Evolutionary conservation across 257 asterid genomes (phyloP), one percentile per base, ranked within the genome.

Genomic region (Handroanthus guayacan): DNA sequence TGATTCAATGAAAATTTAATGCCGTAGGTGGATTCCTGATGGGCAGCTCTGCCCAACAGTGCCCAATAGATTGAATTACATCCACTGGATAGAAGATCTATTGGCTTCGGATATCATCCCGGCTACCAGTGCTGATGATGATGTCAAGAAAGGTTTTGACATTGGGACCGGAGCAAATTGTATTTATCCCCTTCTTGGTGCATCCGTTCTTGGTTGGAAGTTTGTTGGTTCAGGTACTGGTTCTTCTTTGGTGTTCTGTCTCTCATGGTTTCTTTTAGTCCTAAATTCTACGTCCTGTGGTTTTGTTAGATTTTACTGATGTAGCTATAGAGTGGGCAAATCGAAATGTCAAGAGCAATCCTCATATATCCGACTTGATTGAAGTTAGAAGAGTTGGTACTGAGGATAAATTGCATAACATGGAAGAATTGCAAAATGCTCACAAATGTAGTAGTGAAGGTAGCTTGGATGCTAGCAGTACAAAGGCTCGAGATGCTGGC

Each of bases 11-110:
- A 47, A 70, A 56, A 52, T 75, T 60, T 56, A 55, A 77, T 6
- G 41, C n/a, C 79, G 73, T 77, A 94, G 98, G 99, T 95, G 97
- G 99, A 91, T 92, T 82, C 98, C 96, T 5, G 98, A 95, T 82
- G 98, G 99, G 75, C 99, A 91, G 91, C 97, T 95, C 51, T 95
- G 99, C 81, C 97, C 99, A 18, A 92, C 99, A 1, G 97, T 95
- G 47, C 97, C 98, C 37, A 95, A 92, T 82, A 89, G 98, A 82
- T 92, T 88, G 60, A 95, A 95, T 85, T 92, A 95, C 87, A 95
- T 92, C 66, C 99, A 95, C 56, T 94, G 99, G 99, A 84, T 94
- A 34, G 95, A 94, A 82, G 95, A 92, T 80, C 94, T 92, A 75
- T 65, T 95, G 78, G 89, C 92, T 57, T 86, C 92, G 9, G 91